Conservation (phyloP, 306 rosid species). For the Boehmeria nivea region DNA sequence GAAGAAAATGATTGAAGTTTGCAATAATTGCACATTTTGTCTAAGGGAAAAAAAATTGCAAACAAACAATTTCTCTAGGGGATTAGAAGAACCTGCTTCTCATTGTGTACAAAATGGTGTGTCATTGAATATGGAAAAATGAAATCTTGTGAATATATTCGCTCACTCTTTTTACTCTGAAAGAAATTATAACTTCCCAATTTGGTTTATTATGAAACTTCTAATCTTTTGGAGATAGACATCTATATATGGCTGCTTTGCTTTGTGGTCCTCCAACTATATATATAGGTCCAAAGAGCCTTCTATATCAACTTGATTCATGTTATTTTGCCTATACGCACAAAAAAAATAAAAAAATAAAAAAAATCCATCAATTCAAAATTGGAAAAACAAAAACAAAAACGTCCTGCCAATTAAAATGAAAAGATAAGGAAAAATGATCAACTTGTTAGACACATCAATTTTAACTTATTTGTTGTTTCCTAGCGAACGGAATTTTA, state of each 20-base stretch:
- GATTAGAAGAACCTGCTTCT: too few relatives aligned
- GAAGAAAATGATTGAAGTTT: not conserved
- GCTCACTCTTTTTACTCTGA: not conserved
- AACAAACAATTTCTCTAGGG: not conserved
- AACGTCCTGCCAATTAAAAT: not conserved
- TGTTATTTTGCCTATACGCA: not conserved
- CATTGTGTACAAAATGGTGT: too few relatives aligned
- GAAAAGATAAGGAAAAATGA: not conserved
- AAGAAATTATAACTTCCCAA: not conserved
- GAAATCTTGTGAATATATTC: not conserved
- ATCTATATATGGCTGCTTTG: not conserved
- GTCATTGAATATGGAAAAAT: not conserved
- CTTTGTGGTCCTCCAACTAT: constrained; percentile 7
- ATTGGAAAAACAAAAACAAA: not conserved
- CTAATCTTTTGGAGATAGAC: constrained; percentile 2
- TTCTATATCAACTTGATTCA: constrained; percentile 6
- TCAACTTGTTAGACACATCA: not conserved
- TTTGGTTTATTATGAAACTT: constrained; percentile 1
- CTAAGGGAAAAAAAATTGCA: not conserved
- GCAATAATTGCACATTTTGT: not conserved
- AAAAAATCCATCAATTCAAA: not conserved
- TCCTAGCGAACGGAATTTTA: too few relatives aligned
- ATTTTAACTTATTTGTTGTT: not conserved
- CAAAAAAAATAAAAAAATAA: not conserved
- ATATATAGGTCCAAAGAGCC: not conserved